Evolutionary conservation across 495 filamentous ascomycete species (phyloP), one percentile per base, ranked within the genome.

Genomic region (Xylaria intraflava): DNA sequence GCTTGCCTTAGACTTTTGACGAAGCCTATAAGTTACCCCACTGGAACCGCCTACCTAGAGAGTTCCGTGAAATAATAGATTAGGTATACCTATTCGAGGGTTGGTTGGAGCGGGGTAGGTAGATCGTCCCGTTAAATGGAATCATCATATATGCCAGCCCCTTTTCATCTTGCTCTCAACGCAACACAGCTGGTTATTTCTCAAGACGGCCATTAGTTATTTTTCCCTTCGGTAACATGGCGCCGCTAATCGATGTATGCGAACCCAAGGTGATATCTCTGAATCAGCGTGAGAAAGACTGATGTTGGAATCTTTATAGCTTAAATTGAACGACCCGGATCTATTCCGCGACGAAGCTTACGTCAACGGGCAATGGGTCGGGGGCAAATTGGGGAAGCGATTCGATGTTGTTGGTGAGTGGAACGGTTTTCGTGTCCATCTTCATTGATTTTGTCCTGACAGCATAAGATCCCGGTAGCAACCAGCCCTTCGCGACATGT

Each of bases 331-430:
- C 47, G 73, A 85, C 58, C 76, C 82, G 9, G 70, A 70, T 3
- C 65, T 87, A 11, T 74, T 87, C 52, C 77, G 81, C 23, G 75
- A 76, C 51, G 66, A 85, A 54, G 82, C 81, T 7, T 82, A 79
- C 48, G 70, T 87, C 33, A 69, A 78, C 48, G 77, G 84, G 35
- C 58, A 83, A 65, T 87, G 84, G 84, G 68, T 83, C 17, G 73
- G 76, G 49, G 73, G 83, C 6, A 81, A 79, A 63, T 83, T 76
- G 16, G 82, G 81, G 17, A 73, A 82, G 53, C 73, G 80, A 20
- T 88, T 88, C 52, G 83, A 87, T 58, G 78, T 88, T 22, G 64
- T 85, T 19, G 82, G 83, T 83, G 67, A 43, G 70, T 55, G 12
- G 12, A 39, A 17, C 23, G 14, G 19, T 9, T 27, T 14, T 50